These are phyloP conservation scores for Komagataella populi DNA, from an alignment of 805 yeast species.

Conservation along the genomic window DNA sequence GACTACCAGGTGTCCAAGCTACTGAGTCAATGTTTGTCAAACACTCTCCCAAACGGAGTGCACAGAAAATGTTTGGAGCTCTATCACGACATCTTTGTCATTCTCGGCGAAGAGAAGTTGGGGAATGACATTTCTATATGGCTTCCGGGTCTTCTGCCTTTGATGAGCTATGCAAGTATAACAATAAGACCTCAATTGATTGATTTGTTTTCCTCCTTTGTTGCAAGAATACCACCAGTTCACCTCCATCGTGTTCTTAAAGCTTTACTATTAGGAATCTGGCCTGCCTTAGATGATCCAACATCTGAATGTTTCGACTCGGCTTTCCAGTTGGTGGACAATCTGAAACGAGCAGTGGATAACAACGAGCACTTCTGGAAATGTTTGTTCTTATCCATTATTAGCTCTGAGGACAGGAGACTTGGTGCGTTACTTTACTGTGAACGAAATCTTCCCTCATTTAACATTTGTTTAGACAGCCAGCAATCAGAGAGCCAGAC, in stretches of 20 bases:
- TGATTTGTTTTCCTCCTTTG: slow-evolving; percentile 39
- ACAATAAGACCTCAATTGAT: slow-evolving; percentile 74
- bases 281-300: slow-evolving; percentile 90
- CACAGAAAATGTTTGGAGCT: slow-evolving; percentile 79
- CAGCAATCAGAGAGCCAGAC: slow-evolving; percentile 7
- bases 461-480: slow-evolving; percentile 13
- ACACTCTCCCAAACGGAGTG: slow-evolving; percentile 86
- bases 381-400: slow-evolving; percentile 56
- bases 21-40: slow-evolving; percentile 67
- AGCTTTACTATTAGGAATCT: slow-evolving; percentile 59
- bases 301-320: slow-evolving; percentile 68
- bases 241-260: slow-evolving; percentile 42
- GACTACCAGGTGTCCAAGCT: slow-evolving; percentile 54
- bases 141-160: slow-evolving; percentile 88
- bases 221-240: slow-evolving; percentile 36
- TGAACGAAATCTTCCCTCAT: slow-evolving; percentile 47
- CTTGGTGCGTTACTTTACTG: slow-evolving; percentile 79
- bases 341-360: slow-evolving; percentile 37
- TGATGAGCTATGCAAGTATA: slow-evolving; percentile 80
- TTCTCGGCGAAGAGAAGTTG: slow-evolving; percentile 41
- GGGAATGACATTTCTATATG: slow-evolving; percentile 52
- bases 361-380: slow-evolving; percentile 84
- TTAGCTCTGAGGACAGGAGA: slow-evolving; percentile 68
- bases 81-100: slow-evolving; percentile 55
- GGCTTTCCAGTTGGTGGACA: slow-evolving; percentile 44